Conservation (phyloP, 768 basidiomycete species). For the Lentinula aciculospora region DNA sequence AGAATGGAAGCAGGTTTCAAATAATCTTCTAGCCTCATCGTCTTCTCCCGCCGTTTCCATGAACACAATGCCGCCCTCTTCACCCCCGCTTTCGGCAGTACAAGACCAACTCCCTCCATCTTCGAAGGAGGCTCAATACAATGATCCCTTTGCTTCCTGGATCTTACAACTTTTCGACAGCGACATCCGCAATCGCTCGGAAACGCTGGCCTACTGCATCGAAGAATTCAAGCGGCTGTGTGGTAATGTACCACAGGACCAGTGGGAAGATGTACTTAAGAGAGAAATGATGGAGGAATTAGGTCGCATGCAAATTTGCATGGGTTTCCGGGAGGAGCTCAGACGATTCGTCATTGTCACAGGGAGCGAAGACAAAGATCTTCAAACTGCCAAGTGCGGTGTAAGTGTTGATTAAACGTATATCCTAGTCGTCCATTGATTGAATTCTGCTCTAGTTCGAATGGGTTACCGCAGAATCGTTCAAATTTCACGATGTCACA, state of each 20-base stretch:
- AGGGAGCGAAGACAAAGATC: constrained; percentile 19
- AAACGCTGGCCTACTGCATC: constrained; percentile 39
- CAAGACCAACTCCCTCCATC: not conserved
- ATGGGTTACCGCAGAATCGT: not conserved
- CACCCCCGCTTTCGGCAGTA: not conserved
- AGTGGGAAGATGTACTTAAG: constrained; percentile 28
- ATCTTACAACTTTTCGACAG: constrained; percentile 14
- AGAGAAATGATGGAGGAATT: constrained; percentile 47
- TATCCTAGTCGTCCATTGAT: not conserved
- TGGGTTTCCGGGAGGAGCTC: constrained; percentile 51
- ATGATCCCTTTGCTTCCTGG: constrained; percentile 37
- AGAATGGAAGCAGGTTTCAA: not conserved
- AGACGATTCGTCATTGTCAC: constrained; percentile 63
- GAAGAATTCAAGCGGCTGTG: constrained; percentile 25
- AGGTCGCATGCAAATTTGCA: constrained; percentile 52
- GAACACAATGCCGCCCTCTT: not conserved
- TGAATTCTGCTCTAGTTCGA: not conserved
- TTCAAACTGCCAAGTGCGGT: not conserved
- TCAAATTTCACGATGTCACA: not conserved
- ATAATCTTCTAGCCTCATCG: not conserved
- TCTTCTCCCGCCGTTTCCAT: not conserved
- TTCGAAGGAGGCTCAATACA: not conserved
- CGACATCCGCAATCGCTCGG: constrained; percentile 23
- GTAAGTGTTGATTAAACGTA: not conserved
- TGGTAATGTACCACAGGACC: not conserved